Base-by-base conservation (phyloP, 1,139 yeast genomes). In the Scheffersomyces insectosa region DNA sequence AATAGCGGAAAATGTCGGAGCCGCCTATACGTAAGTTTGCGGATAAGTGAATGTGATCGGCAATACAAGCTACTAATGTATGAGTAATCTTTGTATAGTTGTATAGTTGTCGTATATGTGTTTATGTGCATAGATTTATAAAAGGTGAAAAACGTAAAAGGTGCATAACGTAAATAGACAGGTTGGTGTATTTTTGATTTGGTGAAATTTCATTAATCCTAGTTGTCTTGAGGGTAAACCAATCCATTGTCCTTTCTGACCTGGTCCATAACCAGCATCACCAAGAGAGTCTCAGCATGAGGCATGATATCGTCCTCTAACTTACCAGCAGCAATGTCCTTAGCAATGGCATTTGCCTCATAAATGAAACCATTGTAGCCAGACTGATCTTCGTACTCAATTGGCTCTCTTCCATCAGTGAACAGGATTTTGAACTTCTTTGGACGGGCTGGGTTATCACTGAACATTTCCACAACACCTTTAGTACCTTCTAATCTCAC, bases 281-380 rank as follows among this genome's bases (percentile, higher is more conserved):
- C 51, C 15, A 38, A 41, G 34, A 47, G 40, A 40, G 54, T 51
- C 34, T 54, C 58, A 13, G 45, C 46, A 51, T 55, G 51, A 25
- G 50, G 38, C 52, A 53, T 48, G 16, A 40, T 35, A 15, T 13
- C 28, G 38, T 49, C 43, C 35, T 54, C 47, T 33, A 40, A 40
- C 3, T 46, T 50, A 9, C 57, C 57, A 33, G 37, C 42, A 35
- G 35, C 37, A 36, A 54, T 44, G 7, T 49, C 50, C 35, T 49
- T 54, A 23, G 55, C 57, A 2, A 52, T 55, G 32, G 47, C 58
- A 7, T 43, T 49, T 5, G 57, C 56, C 40, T 54, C 52, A 42
- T 52, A 50, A 44, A 49, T 49, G 46, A 54, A 54, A 5, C 58
- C 58, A 32, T 49, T 51, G n/a, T 49, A 55, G 9, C 56, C 56